Base-by-base conservation (phyloP, 2,329 filamentous ascomycete species). In the Lecanicillium sp. region DNA sequence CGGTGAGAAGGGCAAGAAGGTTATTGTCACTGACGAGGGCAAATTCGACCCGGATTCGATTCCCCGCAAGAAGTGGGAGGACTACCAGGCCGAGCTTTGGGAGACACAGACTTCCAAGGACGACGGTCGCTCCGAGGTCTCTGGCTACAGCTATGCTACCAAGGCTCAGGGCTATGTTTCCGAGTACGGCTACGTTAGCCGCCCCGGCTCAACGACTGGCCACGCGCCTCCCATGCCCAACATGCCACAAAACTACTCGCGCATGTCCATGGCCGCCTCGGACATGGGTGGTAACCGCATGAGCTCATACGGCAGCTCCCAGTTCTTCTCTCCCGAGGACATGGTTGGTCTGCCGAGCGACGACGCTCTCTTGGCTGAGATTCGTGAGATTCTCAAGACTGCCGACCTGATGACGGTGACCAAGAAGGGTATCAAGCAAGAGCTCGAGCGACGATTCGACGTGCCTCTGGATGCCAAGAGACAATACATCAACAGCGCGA, bases 41-140 rank as follows among this genome's bases (percentile, higher is more conserved):
- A 96, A 95, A 62, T 98, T 97, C 57, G 92, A 98, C 57, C 90
- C 92, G 12, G 72, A 75, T 33, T 86, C 81, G 28, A 97, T 98
- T 49, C 92, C 92, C 15, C 86, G 87, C 66, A 98, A 97, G 81
- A 92, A 86, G 72, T 98, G 92, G 92, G 92, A 98, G 61, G 92
- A 98, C 55, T 98, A 97, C 61, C 92, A 98, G 63, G 84, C 84
- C 46, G 92, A 97, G 71, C 79, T 98, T 32, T 98, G 90, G 92
- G 92, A 98, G 57, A 84, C 85, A 1, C 87, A 94, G 64, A 94
- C 77, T 6, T 71, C 85, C n/a, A 82, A 84, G 53, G 77, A 81
- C 48, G 92, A 98, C 57, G 69, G 80, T 17, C 81, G 76, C 44
- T 95, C 88, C 9, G 90, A 96, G 61, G 67, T 90, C 37, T 96